Evolutionary conservation across 345 rosid species (phyloP), one percentile per base, ranked within the genome.

Genomic region (Nephelium lappaceum): DNA sequence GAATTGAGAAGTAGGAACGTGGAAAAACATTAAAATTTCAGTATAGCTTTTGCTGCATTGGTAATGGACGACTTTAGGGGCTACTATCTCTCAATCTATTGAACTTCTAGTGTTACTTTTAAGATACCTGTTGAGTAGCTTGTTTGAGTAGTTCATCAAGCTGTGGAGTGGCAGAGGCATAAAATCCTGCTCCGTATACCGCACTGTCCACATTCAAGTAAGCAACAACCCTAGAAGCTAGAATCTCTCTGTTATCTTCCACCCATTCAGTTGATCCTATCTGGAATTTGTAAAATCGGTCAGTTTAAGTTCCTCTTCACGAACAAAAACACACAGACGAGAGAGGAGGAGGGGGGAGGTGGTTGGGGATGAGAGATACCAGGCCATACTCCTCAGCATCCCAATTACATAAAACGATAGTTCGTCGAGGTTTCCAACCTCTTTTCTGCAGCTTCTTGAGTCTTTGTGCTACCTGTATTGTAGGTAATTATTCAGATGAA

Each of bases 211-310:
- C 93, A 74, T 94, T 94, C 76, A 94, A 74, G 87, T 94, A 91
- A 10, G 95, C 98, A 78, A 93, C 93, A 7, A 89, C 92, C 73
- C 89, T 90, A 6, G 90, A 91, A 80, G 86, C 85, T 58, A 93
- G 79, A 81, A 93, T 74, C 77, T 90, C 93, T 82, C 93, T 89
- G 89, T 94, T 93, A 27, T 91, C 97, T 86, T 94, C 98, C 41
- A 88, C 93, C 98, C 96, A 93, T 79, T 94, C 97, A 9, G 98
- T 94, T 71, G 96, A 94, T 65, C 98, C 98, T 76, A 79, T 85
- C 98, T 94, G 90, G 71, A 84, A 36, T 23, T 65, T 67, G 39
- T 11, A 23, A 60, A n/a, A 16, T 60, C 23, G 42, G 31, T 67
- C 31, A 27, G 69, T 70, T 77, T 39, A 76, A 42, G 64, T 60